Conservation (phyloP, 2,329 filamentous ascomycete genomes). For the Ilyonectria destructans region DNA sequence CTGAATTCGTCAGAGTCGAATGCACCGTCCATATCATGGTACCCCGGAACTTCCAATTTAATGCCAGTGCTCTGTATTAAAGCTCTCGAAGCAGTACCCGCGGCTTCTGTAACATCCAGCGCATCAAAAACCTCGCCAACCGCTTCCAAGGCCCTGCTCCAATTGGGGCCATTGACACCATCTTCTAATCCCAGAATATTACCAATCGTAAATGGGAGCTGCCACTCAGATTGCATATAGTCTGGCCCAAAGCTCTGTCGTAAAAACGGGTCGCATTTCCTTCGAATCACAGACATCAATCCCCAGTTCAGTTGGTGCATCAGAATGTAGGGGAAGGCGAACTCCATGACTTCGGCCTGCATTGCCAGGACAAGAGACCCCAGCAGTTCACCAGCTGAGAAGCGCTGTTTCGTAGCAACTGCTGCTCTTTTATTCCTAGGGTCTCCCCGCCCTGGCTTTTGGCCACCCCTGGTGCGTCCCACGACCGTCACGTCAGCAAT, state of each 20-base stretch:
- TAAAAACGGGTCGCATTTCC: background rate
- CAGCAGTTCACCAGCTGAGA: conserved; percentile 49
- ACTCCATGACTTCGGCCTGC: conserved; percentile 55
- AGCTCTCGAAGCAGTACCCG: background rate
- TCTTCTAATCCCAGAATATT: background rate
- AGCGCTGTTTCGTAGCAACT: conserved; percentile 14
- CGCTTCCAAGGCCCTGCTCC: too few relatives aligned
- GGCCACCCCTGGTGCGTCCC: conserved; percentile 39
- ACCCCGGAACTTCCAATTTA: background rate
- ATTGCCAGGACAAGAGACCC: conserved; percentile 53
- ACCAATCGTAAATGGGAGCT: conserved; percentile 1
- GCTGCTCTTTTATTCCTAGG: background rate
- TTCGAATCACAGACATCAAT: background rate
- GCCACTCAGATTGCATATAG: background rate
- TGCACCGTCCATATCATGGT: background rate
- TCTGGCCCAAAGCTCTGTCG: background rate
- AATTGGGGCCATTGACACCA: background rate
- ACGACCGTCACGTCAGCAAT: conserved; percentile 33
- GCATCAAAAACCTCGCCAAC: background rate
- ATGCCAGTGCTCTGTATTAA: background rate
- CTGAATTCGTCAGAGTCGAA: background rate
- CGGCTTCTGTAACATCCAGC: background rate
- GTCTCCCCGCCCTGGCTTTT: conserved; percentile 8
- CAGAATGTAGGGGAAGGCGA: conserved; percentile 48
- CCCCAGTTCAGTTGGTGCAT: conserved; percentile 8